Percentiles rank a stretch among this genome's conserved stretches.
Evolutionary conservation across 1,284 basidiomycete genomes (phyloP).

Genomic region (Ustilago cynodontis): DNA sequence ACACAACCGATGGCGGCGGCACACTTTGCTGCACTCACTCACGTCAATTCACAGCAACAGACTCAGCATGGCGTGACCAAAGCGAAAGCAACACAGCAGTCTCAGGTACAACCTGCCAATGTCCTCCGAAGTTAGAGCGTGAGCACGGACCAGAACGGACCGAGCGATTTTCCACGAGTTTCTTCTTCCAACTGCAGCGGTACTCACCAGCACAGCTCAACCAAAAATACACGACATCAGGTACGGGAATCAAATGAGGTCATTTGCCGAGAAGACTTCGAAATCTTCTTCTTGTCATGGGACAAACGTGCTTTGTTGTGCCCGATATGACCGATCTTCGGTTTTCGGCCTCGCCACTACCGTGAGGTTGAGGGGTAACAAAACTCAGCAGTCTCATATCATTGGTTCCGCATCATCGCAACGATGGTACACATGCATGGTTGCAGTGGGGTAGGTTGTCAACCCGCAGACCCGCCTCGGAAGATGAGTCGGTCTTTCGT

Average conservation of each 20-base stretch:
- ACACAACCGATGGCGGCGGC: neutral
- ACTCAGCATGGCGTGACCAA: slow-evolving; percentile 9
- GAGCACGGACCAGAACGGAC: slow-evolving; percentile 25
- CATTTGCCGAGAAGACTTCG: slow-evolving; percentile 27
- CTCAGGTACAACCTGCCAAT: neutral
- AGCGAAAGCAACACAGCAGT: neutral
- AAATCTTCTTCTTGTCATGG: slow-evolving; percentile 11
- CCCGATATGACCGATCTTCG: slow-evolving; percentile 3
- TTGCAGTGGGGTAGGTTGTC: neutral
- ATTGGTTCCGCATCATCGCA: neutral
- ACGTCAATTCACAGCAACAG: neutral
- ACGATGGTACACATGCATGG: neutral
- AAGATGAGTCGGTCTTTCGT: neutral
- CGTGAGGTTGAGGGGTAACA: neutral
- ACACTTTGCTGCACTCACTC: neutral
- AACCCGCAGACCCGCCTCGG: slow-evolving; percentile 1
- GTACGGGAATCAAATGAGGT: slow-evolving; percentile 13
- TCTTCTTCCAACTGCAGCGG: slow-evolving; percentile 11
- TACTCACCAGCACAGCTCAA: neutral
- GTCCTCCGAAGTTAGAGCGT: slow-evolving; percentile 14
- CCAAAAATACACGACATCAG: neutral
- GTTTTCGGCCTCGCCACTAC: slow-evolving; percentile 5
- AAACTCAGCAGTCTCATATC: neutral
- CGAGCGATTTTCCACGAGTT: slow-evolving; percentile 18
- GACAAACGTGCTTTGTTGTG: slow-evolving; percentile 8